Base-by-base conservation (phyloP, 495 filamentous ascomycete genomes). In the Mycothermus thermophilus region DNA sequence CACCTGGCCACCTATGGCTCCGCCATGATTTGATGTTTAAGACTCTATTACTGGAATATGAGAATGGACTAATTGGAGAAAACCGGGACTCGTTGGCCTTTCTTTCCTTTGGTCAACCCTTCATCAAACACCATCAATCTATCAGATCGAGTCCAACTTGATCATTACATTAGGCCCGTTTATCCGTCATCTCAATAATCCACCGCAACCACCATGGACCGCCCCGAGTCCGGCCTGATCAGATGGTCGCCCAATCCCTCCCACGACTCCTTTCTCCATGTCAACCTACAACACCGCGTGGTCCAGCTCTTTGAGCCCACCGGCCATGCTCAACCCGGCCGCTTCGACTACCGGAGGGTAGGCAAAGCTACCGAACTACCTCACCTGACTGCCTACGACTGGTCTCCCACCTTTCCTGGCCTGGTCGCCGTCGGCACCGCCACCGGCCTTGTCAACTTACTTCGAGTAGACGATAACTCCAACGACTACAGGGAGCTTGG, bases 341-440 rank as follows among this genome's bases (percentile, higher is more conserved):
- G 53, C 5, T 63, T 92, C 24, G 65, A 76, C 22, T 83, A 79
- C 62, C 63, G 77, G 37, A 72, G 74, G 30, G 46, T 84, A 2
- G 73, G 76, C 7, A 80, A 79, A 24, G 75, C 84, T 43, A 72
- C 74, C 42, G 83, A 86, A 46, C 71, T 95, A 12, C 86, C 86
- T n/a, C 66, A 72, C 6, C 78, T 93, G 48, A 84, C 78, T 32
- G 84, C 87, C 18, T 95, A 93, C 58, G 90, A 96, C 62, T 96
- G 92, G 90, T 93, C 92, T 0, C 78, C 83, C 8, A 64, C 68
- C 12, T 52, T 61, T 16, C 57, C 55, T 30, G 77, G 77, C 31
- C 64, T 96, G 27, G 72, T 95, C 27, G 85, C 80, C 18, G 74
- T 96, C 11, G 90, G 90, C 18, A 80, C 83, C 44, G 71, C 75